Evolutionary conservation across 202 grass and related monocot genomes (phyloP).

Genomic region (Hordeum pubiflorum): DNA sequence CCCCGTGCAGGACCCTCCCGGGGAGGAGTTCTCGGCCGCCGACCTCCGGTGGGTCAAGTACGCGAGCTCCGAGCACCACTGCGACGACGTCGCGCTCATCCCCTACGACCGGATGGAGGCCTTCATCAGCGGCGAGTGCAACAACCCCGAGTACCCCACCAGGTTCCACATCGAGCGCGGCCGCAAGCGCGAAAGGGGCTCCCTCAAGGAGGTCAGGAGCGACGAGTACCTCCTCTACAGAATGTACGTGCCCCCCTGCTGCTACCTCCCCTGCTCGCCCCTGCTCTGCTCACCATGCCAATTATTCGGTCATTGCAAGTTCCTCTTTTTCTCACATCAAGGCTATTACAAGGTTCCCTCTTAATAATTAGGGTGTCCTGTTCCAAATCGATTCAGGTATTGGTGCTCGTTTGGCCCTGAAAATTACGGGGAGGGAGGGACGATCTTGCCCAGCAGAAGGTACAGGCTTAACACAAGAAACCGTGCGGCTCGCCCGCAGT

Average conservation of each 20-base stretch:
- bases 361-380: background rate
- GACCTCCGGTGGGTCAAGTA: constrained; percentile 68
- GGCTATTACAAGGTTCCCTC: too few species aligned
- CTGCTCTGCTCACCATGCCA: background rate
- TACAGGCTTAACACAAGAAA: constrained; percentile 85
- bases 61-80: constrained; percentile 57
- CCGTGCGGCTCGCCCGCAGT: constrained; percentile 68
- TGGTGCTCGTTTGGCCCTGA: constrained; percentile 97
- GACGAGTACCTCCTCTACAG: constrained; percentile 80
- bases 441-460: constrained; percentile 70
- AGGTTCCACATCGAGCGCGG: constrained; percentile 82
- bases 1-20: constrained; percentile 56
- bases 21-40: constrained; percentile 67
- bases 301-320: background rate
- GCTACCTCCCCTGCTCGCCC: background rate
- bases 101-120: constrained; percentile 62
- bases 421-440: constrained; percentile 80
- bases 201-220: constrained; percentile 53
- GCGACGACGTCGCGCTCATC: constrained; percentile 73
- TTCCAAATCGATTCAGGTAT: constrained; percentile 40
- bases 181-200: constrained; percentile 69
- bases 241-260: constrained; percentile 31
- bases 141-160: constrained; percentile 61
- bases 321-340: too few species aligned
- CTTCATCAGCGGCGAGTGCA: constrained; percentile 76